phyloP scores from a whole-genome alignment of 257 asterid species.

The Ehretia macrophylla region DNA sequence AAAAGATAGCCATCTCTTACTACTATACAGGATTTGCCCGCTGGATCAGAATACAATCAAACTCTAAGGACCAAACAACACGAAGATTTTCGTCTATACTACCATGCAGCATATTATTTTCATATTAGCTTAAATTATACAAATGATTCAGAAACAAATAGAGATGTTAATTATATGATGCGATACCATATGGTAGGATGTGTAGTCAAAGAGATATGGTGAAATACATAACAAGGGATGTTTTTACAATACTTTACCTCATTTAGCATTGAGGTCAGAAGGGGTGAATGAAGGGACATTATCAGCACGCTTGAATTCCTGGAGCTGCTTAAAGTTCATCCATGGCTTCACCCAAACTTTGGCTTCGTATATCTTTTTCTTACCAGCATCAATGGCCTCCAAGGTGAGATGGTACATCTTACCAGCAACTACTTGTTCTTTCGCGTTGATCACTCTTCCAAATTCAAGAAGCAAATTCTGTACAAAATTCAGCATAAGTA shows the following conservation, averaged over 20 bases:
- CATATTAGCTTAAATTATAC: too few species aligned
- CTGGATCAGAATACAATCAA: too few species aligned
- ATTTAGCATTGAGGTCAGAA: conserved; percentile 12
- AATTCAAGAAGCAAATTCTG: conserved; percentile 46
- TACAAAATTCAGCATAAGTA: neutral
- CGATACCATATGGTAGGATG: too few species aligned
- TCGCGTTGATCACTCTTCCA: conserved; percentile 32
- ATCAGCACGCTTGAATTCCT: conserved; percentile 34
- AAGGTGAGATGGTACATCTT: conserved; percentile 42
- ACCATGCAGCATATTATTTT: too few species aligned
- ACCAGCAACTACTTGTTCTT: conserved; percentile 46
- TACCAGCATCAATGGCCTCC: conserved; percentile 43
- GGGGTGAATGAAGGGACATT: conserved; percentile 14
- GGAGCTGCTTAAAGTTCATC: conserved; percentile 54
- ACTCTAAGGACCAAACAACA: too few species aligned
- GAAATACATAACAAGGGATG: too few species aligned
- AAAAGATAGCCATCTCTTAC: too few species aligned
- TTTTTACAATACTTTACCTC: conserved; percentile 19
- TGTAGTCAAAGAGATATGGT: too few species aligned
- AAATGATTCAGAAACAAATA: too few species aligned
- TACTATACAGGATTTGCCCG: too few species aligned
- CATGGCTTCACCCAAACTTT: conserved; percentile 62
- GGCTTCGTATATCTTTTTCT: conserved; percentile 43
- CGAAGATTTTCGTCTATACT: too few species aligned
- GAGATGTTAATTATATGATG: too few species aligned